Conservation (phyloP, 768 basidiomycete genomes). For the Hericium erinaceus region DNA sequence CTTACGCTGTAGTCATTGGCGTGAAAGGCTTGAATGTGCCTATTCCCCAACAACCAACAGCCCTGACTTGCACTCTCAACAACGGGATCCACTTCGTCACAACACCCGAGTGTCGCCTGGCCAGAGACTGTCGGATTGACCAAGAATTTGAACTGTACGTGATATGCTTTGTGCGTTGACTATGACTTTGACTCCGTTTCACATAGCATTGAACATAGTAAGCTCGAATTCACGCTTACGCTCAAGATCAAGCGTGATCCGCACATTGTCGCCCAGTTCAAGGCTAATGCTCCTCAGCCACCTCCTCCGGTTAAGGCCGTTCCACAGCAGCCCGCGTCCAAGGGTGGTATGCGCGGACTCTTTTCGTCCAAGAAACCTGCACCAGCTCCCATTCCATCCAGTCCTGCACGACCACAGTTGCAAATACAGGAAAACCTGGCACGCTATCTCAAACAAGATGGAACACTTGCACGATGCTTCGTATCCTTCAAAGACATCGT, state of each 20-base stretch:
- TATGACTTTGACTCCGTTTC: neutral
- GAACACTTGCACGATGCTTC: slow-evolving; percentile 82
- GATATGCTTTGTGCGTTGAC: neutral
- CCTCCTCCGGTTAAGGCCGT: slow-evolving; percentile 26
- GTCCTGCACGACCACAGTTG: slow-evolving; percentile 23
- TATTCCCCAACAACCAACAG: slow-evolving; percentile 65
- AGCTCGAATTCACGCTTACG: slow-evolving; percentile 89
- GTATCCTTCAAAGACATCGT: slow-evolving; percentile 87
- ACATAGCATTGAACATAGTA: slow-evolving; percentile 80
- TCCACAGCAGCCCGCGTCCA: slow-evolving; percentile 37
- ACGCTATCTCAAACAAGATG: slow-evolving; percentile 74
- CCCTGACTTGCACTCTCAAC: slow-evolving; percentile 80
- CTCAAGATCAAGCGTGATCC: slow-evolving; percentile 82
- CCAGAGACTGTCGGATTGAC: slow-evolving; percentile 53
- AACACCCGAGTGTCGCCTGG: slow-evolving; percentile 67
- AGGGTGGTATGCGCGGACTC: slow-evolving; percentile 64
- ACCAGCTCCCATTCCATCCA: neutral
- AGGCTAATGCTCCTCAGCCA: slow-evolving; percentile 45
- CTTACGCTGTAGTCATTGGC: slow-evolving; percentile 49
- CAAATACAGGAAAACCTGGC: slow-evolving; percentile 68
- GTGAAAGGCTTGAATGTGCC: slow-evolving; percentile 70
- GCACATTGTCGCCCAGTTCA: slow-evolving; percentile 74
- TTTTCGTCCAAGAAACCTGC: slow-evolving; percentile 66
- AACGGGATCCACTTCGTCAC: slow-evolving; percentile 96
- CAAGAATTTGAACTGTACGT: slow-evolving; percentile 89